phyloP scores from a whole-genome alignment of 495 filamentous ascomycete species.

The Lindgomyces ingoldianus region DNA sequence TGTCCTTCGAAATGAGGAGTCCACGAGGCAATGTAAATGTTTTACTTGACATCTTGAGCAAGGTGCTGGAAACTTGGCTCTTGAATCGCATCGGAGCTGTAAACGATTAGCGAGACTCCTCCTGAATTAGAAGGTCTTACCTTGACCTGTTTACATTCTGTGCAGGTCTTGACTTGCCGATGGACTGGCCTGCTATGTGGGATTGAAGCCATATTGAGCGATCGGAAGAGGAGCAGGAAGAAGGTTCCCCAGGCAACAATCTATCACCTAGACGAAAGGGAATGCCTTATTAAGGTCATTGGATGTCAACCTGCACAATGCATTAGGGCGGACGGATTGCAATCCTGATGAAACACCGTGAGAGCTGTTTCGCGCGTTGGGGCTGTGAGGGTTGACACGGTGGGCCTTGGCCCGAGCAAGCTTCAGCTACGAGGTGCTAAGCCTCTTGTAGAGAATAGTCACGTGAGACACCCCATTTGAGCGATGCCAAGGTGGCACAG shows the following conservation, averaged over 20 bases:
- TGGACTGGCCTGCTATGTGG: constrained; percentile 9
- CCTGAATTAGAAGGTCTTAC: neutral
- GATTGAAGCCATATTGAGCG: neutral
- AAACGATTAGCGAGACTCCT: neutral
- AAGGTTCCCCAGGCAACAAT: neutral
- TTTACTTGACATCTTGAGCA: constrained; percentile 13
- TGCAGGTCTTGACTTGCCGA: constrained; percentile 23
- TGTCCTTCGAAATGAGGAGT: constrained; percentile 19
- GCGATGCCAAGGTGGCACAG: too few relatives aligned
- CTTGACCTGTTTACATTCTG: constrained; percentile 29
- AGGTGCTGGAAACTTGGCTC: constrained; percentile 19
- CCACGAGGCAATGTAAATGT: constrained; percentile 14
- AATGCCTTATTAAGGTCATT: neutral
- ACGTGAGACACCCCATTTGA: too few relatives aligned
- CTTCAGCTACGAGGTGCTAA: too few relatives aligned
- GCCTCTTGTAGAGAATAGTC: too few relatives aligned
- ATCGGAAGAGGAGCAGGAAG: neutral
- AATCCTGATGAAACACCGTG: too few relatives aligned
- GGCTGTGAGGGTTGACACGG: too few relatives aligned
- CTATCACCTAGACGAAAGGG: neutral
- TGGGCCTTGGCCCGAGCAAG: too few relatives aligned
- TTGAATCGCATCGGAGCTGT: constrained; percentile 26
- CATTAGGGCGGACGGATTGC: too few relatives aligned
- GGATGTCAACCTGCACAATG: too few relatives aligned
- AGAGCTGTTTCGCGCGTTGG: too few relatives aligned